Base-by-base conservation (phyloP, 306 rosid genomes). In the Dryas alaskensis region DNA sequence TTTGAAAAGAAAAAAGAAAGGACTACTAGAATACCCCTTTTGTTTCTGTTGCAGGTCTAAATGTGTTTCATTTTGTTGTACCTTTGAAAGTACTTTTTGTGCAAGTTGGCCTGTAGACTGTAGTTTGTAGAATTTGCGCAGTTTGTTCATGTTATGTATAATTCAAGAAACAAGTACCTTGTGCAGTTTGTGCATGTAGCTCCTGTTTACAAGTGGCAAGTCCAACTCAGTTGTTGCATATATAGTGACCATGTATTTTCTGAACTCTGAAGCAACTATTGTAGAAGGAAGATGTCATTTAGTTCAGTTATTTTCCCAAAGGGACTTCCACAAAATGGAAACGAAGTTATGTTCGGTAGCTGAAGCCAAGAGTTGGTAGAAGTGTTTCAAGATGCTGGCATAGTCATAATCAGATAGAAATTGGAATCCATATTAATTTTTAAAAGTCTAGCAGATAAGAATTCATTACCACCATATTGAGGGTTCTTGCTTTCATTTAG, bases 1-100 rank as follows among this genome's bases (percentile, higher is more conserved):
- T 70, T 70, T 87, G 81, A 84, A 50, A 50, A 3, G 25, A 17
- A 53, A 5, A 16, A 12, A 4, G 6, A 10, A 4, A 39, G 49
- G 52, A 10, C 54, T 27, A 31, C 3, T 6, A 5, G 7, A 4
- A n/a, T 13, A 10, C 13, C 10, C 7, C 5, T 50, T 22, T 61
- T 10, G 49, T 43, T 73, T 60, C 31, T 11, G 40, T 69, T 47
- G 55, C 43, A 0, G 11, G 12, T 69, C 61, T 37, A 9, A 8
- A 31, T 22, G 5, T 13, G 11, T 44, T 43, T 19, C 27, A 31
- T 31, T 31, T 31, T 31, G 37, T 31, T 31, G 37, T 31, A 31
- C 47, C 50, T 68, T 49, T 10, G 40, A 3, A 10, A 12, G 37
- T 63, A 11, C 16, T 16, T 40, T 42, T 25, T 42, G n/a, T 65